Evolutionary conservation across 371 early-diverging fungal genomes (phyloP).

Genomic region (Mucor indicus): DNA sequence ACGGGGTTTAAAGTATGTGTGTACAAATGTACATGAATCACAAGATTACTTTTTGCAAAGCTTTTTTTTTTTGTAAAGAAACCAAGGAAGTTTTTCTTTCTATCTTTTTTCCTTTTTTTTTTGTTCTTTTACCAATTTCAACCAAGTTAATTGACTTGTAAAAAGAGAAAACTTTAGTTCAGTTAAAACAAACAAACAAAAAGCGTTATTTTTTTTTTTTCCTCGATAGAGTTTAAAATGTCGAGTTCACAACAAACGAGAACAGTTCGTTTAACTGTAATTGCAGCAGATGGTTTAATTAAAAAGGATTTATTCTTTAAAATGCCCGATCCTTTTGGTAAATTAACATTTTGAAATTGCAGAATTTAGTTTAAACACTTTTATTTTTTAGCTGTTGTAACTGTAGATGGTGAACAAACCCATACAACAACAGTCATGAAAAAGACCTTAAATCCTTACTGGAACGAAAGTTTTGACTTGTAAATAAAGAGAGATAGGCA

Average conservation of each 20-base stretch:
- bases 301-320: slow-evolving; percentile 86
- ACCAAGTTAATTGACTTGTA: no score
- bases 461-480: slow-evolving; percentile 79
- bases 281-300: slow-evolving; percentile 90
- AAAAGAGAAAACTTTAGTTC: no score
- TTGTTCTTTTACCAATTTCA: no score
- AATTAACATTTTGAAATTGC: not conserved
- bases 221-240: no score
- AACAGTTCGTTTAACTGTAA: slow-evolving; percentile 59
- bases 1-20: no score
- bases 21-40: no score
- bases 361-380: not conserved
- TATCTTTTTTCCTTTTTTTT: no score
- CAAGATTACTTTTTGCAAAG: no score
- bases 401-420: slow-evolving; percentile 89
- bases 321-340: slow-evolving; percentile 67
- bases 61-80: no score
- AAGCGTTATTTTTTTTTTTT: no score
- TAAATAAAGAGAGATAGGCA: slow-evolving; percentile 49
- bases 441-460: slow-evolving; percentile 78
- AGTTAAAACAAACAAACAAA: no score
- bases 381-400: slow-evolving; percentile 71
- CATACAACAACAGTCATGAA: slow-evolving; percentile 80
- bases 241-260: slow-evolving; percentile 29
- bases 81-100: no score